These are phyloP conservation scores for Gymnopilus junonius DNA, from an alignment of 768 basidiomycete genomes.

Conservation along the genomic window DNA sequence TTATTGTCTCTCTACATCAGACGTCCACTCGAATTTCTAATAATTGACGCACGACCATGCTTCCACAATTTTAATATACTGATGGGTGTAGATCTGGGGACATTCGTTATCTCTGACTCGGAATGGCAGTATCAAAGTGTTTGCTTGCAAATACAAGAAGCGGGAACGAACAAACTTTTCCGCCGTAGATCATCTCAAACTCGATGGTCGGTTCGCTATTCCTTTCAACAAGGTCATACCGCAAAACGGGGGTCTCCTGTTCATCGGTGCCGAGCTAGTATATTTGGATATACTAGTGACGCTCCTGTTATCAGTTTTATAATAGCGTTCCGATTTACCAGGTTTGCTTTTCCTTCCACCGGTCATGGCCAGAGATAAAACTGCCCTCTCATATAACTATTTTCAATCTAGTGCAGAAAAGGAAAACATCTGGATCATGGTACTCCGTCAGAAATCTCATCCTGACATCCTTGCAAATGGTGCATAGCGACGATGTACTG, in stretches of 20 bases:
- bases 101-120: not conserved
- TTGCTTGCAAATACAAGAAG: not conserved
- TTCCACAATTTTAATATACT: not conserved
- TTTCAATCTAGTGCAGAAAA: not conserved
- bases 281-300: too few species aligned
- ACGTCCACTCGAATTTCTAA: not conserved
- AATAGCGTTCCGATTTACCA: not conserved
- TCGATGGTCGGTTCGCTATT: not conserved
- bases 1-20: not conserved
- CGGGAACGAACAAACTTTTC: not conserved
- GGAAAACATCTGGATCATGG: not conserved
- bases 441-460: not conserved
- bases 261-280: not conserved
- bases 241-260: not conserved
- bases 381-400: not conserved
- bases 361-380: not conserved
- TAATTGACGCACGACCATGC: not conserved
- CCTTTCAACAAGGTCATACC: not conserved
- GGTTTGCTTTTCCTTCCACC: not conserved
- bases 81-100: not conserved
- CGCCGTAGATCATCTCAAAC: not conserved
- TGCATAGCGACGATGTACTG: not conserved
- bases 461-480: not conserved
- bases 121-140: not conserved
- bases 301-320: not conserved